phyloP scores from a whole-genome alignment of 208 protist genomes.

The Acanthamoeba lenticulata region DNA sequence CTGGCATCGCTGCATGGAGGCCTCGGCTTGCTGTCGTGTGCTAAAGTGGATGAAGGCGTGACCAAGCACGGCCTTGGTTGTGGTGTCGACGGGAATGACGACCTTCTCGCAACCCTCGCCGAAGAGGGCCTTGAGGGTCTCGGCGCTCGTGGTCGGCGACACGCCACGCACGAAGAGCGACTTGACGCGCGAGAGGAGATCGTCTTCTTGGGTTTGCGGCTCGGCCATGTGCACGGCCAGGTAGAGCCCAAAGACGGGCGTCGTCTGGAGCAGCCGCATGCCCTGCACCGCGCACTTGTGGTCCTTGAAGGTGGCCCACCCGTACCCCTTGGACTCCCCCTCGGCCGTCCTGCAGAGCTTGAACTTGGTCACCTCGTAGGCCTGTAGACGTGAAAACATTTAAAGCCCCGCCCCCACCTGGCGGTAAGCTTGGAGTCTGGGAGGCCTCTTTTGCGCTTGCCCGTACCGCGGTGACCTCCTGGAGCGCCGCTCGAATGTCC shows the following conservation, averaged over 20 bases:
- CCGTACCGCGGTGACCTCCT: background rate
- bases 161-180: constrained; percentile 44
- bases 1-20: constrained; percentile 10
- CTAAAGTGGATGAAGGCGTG: constrained; percentile 42
- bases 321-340: constrained; percentile 1
- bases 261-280: constrained; percentile 9
- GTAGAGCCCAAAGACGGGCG: constrained; percentile 22
- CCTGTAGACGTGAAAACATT: no score
- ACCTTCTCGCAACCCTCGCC: constrained; percentile 15
- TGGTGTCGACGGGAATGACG: background rate
- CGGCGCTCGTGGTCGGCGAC: background rate
- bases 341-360: constrained; percentile 25
- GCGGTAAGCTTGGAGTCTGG: background rate
- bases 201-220: background rate
- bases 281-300: constrained; percentile 54
- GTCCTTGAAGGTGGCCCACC: constrained; percentile 44
- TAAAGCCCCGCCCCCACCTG: no score
- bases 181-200: constrained; percentile 32
- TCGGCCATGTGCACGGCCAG: constrained; percentile 22
- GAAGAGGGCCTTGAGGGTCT: constrained; percentile 32
- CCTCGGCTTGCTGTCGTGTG: background rate
- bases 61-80: background rate
- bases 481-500: constrained; percentile 38
- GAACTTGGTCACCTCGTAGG: constrained; percentile 50
- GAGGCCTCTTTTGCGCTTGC: no score